Evolutionary conservation across 2,329 filamentous ascomycete genomes (phyloP).

Genomic region (Cladosporium sp.): DNA sequence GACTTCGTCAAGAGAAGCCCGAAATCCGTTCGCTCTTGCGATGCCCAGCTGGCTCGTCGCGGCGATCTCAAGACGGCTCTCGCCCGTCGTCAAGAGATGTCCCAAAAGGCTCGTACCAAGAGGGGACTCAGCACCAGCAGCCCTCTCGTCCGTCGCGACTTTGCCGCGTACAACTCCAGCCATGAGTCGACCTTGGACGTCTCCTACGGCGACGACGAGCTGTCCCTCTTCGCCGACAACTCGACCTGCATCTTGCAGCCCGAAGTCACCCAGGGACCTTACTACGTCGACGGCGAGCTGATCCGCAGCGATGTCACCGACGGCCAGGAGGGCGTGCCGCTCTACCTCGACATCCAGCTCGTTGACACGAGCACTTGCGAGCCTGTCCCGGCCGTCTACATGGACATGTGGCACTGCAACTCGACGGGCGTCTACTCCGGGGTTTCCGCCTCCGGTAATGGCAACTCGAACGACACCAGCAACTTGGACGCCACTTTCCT

Average conservation of each 20-base stretch:
- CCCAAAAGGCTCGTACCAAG: conserved; percentile 19
- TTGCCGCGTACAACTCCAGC: conserved; percentile 21
- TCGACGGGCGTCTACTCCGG: conserved; percentile 44
- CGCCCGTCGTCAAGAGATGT: conserved; percentile 22
- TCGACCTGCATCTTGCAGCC: conserved; percentile 27
- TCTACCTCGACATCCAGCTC: conserved; percentile 41
- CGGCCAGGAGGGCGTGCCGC: conserved; percentile 35
- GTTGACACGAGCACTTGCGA: conserved; percentile 40
- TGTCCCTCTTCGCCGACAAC: conserved; percentile 17
- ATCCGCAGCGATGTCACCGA: conserved; percentile 39
- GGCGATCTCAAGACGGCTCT: conserved; percentile 19
- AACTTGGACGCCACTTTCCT: conserved; percentile 35
- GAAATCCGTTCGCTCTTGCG: conserved; percentile 22
- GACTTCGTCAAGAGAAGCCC: conserved; percentile 19
- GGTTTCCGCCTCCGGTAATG: conserved; percentile 22
- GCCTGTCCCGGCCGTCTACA: conserved; percentile 36
- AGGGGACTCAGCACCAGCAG: conserved; percentile 17
- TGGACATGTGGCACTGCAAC: conserved; percentile 46
- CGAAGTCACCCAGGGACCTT: conserved; percentile 22
- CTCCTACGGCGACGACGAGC: conserved; percentile 19
- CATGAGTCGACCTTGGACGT: conserved; percentile 20
- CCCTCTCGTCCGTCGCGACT: conserved; percentile 23
- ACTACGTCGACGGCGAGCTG: conserved; percentile 33
- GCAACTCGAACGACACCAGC: conserved; percentile 37
- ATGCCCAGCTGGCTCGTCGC: conserved; percentile 18